Evolutionary conservation across 257 asterid genomes (phyloP).

Genomic region (Solanum sparsipilum): DNA sequence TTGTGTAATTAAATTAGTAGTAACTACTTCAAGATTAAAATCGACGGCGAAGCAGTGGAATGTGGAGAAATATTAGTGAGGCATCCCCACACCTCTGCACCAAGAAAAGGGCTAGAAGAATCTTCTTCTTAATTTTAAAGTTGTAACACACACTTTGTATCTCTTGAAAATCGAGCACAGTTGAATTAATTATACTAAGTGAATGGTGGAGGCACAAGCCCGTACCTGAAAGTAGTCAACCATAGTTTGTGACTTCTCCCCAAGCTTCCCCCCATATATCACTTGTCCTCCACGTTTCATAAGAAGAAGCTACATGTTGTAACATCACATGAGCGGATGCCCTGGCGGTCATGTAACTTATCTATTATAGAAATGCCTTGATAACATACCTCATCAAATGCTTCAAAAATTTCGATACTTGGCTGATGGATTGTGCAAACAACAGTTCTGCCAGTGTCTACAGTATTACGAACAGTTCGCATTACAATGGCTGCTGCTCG

Average conservation of each 20-base stretch:
- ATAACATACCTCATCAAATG: conserved; percentile 77
- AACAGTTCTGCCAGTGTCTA: conserved; percentile 90
- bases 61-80: not conserved
- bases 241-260: conserved; percentile 63
- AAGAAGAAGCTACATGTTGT: conserved; percentile 55
- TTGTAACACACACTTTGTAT: not conserved
- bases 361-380: not conserved
- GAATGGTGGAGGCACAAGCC: not conserved
- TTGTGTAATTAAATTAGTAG: not conserved
- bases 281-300: conserved; percentile 92
- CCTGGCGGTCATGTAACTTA: not conserved
- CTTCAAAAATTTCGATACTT: conserved; percentile 87
- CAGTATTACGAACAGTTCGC: conserved; percentile 94
- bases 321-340: not conserved
- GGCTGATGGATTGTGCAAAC: conserved; percentile 99
- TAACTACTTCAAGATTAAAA: not conserved
- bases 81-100: not conserved
- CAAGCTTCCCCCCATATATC: conserved; percentile 90
- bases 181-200: not conserved
- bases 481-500: conserved; percentile 98
- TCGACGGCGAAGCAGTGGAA: not conserved
- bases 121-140: not conserved
- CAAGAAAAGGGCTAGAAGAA: not conserved
- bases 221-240: conserved; percentile 72
- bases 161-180: not conserved